Percentiles rank a stretch among this genome's conserved stretches.
Conservation (phyloP, 768 basidiomycete genomes). For the Agaricus blazei region DNA sequence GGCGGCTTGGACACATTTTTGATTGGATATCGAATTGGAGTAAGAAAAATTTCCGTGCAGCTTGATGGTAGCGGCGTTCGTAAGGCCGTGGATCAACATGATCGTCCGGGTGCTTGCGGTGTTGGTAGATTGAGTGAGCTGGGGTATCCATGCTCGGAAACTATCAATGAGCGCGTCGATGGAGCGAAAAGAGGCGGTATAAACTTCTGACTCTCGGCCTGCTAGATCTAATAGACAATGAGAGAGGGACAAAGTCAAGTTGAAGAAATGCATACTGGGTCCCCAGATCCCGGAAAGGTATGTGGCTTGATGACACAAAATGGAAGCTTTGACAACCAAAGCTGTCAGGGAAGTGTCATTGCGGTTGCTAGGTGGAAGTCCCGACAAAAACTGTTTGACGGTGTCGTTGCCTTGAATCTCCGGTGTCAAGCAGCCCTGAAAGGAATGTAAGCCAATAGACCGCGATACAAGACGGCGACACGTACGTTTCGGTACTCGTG, state of each 20-base stretch:
- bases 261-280: constrained; percentile 27
- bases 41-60: constrained; percentile 46
- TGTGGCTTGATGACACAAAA: constrained; percentile 54
- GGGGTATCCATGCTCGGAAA: constrained; percentile 31
- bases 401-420: constrained; percentile 43
- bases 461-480: not conserved
- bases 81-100: constrained; percentile 44
- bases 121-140: constrained; percentile 25
- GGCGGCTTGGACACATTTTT: constrained; percentile 38
- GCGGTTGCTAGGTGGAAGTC: constrained; percentile 23
- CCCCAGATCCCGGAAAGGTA: constrained; percentile 46
- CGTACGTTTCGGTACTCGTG: constrained; percentile 33
- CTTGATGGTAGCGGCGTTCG: constrained; percentile 45
- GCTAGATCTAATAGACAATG: constrained; percentile 29
- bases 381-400: constrained; percentile 43
- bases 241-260: constrained; percentile 5
- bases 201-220: constrained; percentile 35
- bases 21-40: constrained; percentile 34
- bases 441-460: constrained; percentile 11
- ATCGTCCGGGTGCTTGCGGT: constrained; percentile 31
- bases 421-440: constrained; percentile 39
- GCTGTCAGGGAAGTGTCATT: constrained; percentile 34
- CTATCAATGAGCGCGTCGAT: constrained; percentile 41
- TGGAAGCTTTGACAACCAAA: constrained; percentile 47
- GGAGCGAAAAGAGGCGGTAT: constrained; percentile 37